Evolutionary conservation across 1,139 yeast species (phyloP), one percentile per base, ranked within the genome.

Genomic region (Pichia norvegensis): DNA sequence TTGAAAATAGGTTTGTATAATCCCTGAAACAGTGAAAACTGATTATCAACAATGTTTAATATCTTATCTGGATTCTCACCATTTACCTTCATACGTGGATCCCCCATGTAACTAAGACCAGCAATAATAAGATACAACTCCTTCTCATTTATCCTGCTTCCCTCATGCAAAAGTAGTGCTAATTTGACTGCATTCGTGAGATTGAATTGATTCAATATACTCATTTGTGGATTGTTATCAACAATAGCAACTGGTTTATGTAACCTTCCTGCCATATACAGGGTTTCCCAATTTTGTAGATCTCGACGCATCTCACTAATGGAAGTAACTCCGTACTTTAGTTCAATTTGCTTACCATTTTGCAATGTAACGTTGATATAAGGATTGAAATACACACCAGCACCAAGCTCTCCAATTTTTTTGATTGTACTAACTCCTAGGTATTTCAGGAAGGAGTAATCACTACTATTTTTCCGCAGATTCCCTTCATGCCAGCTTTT

Each of bases 331-430:
- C 99, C 99, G 61, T 92, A 92, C 61, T 92, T 92, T 42, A 92
- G 78, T 54, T 78, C 68, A 42, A 76, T 69, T 16, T 60, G 52
- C 4, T 37, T 41, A 3, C 45, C 41, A 13, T 47, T 33, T 20
- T 35, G 8, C 2, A 46, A 16, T 43, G 74, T 72, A 49, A 90
- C 70, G 39, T 74, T 72, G 4, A 85, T 86, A 64, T 76, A 92
- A 4, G 99, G 97, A 60, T 92, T 94, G 68, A 87, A 94, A 63
- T 90, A 94, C 5, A 92, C 82, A 4, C 97, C 97, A 0, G 94
- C 92, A 1, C 96, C 97, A n/a, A 78, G 57, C 39, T 76, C 75
- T 58, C 85, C 92, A 19, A 86, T 72, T 41, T 60, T 62, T 11
- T 84, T 72, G 1, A 90, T 72, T 1, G 73, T 65, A 10, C 74